phyloP scores from a whole-genome alignment of 2,329 filamentous ascomycete genomes.

The Cercospora janseana region DNA sequence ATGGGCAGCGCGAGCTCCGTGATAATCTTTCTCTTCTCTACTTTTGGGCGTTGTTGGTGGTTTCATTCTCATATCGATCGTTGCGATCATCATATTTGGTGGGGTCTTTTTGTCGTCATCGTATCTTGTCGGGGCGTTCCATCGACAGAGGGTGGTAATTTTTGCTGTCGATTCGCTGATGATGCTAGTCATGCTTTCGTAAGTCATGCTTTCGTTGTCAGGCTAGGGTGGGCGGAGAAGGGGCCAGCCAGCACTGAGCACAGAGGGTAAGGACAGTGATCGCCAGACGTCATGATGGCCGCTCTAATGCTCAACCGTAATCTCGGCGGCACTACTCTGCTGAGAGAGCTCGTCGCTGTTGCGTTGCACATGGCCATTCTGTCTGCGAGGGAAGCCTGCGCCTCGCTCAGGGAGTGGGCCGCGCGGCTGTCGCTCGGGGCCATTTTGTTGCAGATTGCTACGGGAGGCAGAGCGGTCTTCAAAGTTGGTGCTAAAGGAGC shows the following conservation, averaged over 20 bases:
- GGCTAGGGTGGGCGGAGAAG: not conserved
- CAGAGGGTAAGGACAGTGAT: constrained; percentile 12
- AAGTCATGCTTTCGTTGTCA: constrained; percentile 22
- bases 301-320: constrained; percentile 59
- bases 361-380: constrained; percentile 61
- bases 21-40: constrained; percentile 23
- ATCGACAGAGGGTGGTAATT: constrained; percentile 14
- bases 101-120: constrained; percentile 18
- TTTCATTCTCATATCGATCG: constrained; percentile 25
- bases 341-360: constrained; percentile 63
- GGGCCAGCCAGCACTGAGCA: constrained; percentile 1
- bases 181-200: constrained; percentile 26
- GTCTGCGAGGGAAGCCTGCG: constrained; percentile 56
- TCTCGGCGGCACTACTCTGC: constrained; percentile 58
- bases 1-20: constrained; percentile 25
- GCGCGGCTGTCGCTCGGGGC: constrained; percentile 61
- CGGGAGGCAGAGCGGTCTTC: constrained; percentile 56
- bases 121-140: constrained; percentile 18
- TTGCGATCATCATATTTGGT: constrained; percentile 27
- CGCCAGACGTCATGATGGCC: not conserved
- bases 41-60: constrained; percentile 24
- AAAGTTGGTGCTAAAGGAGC: constrained; percentile 59
- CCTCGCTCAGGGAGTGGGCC: constrained; percentile 61
- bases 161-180: constrained; percentile 21
- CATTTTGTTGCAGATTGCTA: constrained; percentile 33